Evolutionary conservation across 257 asterid species (phyloP).

Genomic region (Solanum phureja): DNA sequence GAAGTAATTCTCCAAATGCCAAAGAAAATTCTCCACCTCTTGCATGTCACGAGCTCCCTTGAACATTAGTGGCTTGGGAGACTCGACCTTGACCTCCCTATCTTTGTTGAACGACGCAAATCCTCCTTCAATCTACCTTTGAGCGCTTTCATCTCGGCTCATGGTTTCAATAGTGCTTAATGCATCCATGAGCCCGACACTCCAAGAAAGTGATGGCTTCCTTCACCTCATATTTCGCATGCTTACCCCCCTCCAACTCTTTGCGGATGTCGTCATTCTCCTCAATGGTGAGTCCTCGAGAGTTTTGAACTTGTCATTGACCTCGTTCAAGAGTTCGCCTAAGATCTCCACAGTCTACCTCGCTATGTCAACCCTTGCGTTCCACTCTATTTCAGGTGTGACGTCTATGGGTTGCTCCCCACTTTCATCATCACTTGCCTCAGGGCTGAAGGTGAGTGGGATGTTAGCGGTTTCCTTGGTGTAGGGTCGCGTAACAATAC

Average conservation of each 20-base stretch:
- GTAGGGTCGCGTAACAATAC: neutral
- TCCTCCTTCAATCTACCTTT: too few relatives aligned
- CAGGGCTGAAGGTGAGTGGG: neutral
- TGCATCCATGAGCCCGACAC: neutral
- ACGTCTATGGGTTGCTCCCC: neutral
- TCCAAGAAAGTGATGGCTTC: neutral
- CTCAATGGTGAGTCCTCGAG: neutral
- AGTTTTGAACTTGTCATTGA: neutral
- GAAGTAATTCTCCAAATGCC: neutral
- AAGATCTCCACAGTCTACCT: neutral
- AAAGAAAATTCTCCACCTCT: too few relatives aligned
- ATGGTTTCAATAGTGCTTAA: neutral
- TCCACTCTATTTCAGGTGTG: neutral
- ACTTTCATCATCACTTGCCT: neutral
- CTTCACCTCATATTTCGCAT: neutral
- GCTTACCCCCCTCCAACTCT: neutral
- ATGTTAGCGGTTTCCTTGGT: neutral
- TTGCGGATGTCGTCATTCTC: neutral
- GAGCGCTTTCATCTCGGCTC: too few relatives aligned
- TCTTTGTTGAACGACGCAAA: too few relatives aligned
- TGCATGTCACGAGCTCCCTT: too few relatives aligned
- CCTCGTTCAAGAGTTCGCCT: neutral
- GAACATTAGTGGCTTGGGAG: too few relatives aligned
- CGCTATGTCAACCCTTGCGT: neutral
- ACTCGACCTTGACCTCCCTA: too few relatives aligned